Evolutionary conservation across 139 green algal genomes (phyloP), one percentile per base, ranked within the genome.

Genomic region (Coelastrella sp.): DNA sequence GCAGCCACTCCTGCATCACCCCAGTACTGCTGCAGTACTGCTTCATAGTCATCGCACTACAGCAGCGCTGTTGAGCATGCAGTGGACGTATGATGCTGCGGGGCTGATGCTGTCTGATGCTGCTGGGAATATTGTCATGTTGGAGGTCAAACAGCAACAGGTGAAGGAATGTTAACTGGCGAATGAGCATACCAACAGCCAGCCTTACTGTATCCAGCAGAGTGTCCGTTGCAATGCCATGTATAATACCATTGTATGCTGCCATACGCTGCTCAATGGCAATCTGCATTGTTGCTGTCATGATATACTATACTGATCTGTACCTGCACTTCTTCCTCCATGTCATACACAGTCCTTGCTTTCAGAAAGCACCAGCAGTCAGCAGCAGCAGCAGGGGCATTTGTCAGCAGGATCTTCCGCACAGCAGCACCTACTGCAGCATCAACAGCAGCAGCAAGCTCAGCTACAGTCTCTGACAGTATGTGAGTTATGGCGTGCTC

Each of bases 91-190:
- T 34, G 81, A 80, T 53, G 84, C 60, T 0, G 76, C 79, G 5
- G 91, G 91, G 2, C 66, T 94, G 17, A 83, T 94, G 32, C 35
- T 88, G 6, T 88, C 79, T 2, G 91, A 93, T 32, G 27, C 71
- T 0, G 45, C 30, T 0, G 89, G 87, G 63, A 38, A 73, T 57
- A 84, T 94, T 0, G 85, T 83, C n/a, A 92, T 92, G 89, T 75
- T 92, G 40, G 45, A 80, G 13, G 27, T 91, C 13, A 23, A 6
- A n/a, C 50, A 53, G 0, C 75, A 73, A n/a, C 75, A 83, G 35
- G 35, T 40, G 35, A 53, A 83, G 75, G 41, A 72, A 62, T n/a
- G n/a, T n/a, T n/a, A n/a, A n/a, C n/a, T n/a, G n/a, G n/a, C n/a
- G n/a, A n/a, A n/a, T n/a, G n/a, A n/a, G n/a, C n/a, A n/a, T n/a